Evolutionary conservation across 805 yeast species (phyloP), one percentile per base, ranked within the genome.

Genomic region (Metschnikowia arizonensis): DNA sequence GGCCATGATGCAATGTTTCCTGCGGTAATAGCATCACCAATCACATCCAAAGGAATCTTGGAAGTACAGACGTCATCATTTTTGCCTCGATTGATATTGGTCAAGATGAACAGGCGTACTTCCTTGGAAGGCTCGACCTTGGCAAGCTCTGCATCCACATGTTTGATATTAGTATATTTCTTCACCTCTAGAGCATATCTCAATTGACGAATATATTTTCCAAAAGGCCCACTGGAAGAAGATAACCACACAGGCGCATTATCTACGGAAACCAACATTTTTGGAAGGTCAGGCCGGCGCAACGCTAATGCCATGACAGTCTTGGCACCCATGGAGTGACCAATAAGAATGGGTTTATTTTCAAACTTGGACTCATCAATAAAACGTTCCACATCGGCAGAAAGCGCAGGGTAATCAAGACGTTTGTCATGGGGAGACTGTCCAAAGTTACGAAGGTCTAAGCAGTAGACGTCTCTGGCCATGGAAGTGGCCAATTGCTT

Each of bases 291-390:
- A 0, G 90, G 91, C 18, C 77, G 70, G 41, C 88, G 70, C 47
- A 93, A 67, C 0, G 88, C 83, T 4, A 85, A 70, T 0, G 93
- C 89, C 97, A 91, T 90, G 5, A 84, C 97, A 0, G 91, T 77
- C 58, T 91, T 90, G 4, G 96, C 99, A 5, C 99, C 99, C 93
- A 87, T 84, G 0, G 91, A 84, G 60, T 85, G 93, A 0, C 95
- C 95, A 14, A 85, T 66, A 15, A 85, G 48, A n/a, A 85, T 77
- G 0, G 87, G 84, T 41, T 76, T 73, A 15, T 48, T 33, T 10
- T 60, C 53, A 19, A 46, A 52, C 3, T 37, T 29, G 7, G 74
- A 69, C 3, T 76, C 77, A 1, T 59, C 56, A 9, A 90, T 75
- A 59, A 89, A 91, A 15, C 65, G 56, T 53, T 82, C 88, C n/a